Conservation (phyloP, 495 filamentous ascomycete species). For the Aspergillus taichungensis region DNA sequence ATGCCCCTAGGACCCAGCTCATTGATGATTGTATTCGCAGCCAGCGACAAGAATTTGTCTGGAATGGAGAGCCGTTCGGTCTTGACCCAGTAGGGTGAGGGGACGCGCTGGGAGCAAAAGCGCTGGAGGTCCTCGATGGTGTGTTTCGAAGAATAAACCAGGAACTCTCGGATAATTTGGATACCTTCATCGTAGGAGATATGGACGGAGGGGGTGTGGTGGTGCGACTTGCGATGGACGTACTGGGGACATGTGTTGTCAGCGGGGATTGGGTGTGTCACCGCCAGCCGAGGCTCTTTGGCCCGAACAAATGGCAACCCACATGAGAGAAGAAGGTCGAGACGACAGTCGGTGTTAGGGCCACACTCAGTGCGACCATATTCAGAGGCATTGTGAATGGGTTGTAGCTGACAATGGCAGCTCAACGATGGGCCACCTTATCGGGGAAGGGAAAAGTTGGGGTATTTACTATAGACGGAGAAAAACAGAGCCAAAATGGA, state of each 20-base stretch:
- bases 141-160: conserved; percentile 71
- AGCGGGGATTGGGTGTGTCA: conserved; percentile 5
- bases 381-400: conserved; percentile 51
- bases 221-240: conserved; percentile 64
- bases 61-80: conserved; percentile 66
- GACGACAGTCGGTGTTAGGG: conserved; percentile 70
- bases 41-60: conserved; percentile 45
- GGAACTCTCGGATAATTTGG: conserved; percentile 76
- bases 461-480: too few relatives aligned
- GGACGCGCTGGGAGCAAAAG: conserved; percentile 86
- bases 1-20: conserved; percentile 73
- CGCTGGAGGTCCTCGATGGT: conserved; percentile 86
- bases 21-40: conserved; percentile 52
- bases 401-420: neutral
- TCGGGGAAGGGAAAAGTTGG: too few relatives aligned
- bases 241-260: conserved; percentile 46
- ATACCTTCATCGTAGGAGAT: conserved; percentile 93
- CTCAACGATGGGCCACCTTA: too few relatives aligned
- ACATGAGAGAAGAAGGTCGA: conserved; percentile 75
- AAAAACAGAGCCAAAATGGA: too few relatives aligned
- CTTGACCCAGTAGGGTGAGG: conserved; percentile 79
- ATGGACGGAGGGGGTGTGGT: conserved; percentile 71
- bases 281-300: neutral
- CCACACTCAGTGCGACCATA: conserved; percentile 61
- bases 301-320: conserved; percentile 11